A percentile compares a stretch with the other conserved stretches of the same genome.
These are phyloP conservation scores for Dictyostelium capitatum DNA, from an alignment of 78 protist species.

Conservation along the genomic window DNA sequence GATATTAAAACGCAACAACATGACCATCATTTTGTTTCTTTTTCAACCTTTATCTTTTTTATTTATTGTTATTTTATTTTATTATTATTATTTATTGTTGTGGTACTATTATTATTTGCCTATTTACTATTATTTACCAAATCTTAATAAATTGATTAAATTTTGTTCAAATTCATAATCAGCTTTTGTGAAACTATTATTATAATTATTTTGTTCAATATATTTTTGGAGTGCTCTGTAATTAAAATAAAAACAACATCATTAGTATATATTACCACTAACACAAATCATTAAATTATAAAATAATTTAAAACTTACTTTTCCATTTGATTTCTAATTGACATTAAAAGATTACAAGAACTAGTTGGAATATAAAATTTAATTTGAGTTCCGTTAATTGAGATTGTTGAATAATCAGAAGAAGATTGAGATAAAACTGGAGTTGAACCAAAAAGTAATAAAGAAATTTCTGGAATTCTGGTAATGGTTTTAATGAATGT, in stretches of 20 bases:
- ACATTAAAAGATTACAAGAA: neutral
- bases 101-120: too few species aligned
- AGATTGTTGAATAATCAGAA: neutral
- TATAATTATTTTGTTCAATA: constrained; percentile 6
- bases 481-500: constrained; percentile 22
- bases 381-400: constrained; percentile 21
- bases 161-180: constrained; percentile 23
- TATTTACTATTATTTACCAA: too few species aligned
- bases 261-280: too few species aligned
- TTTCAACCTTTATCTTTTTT: too few species aligned
- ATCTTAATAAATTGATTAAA: neutral
- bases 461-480: constrained; percentile 9
- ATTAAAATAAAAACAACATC: neutral
- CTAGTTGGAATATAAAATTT: constrained; percentile 19
- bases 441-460: constrained; percentile 21
- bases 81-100: too few species aligned
- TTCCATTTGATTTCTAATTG: constrained; percentile 24
- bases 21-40: too few species aligned
- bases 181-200: neutral
- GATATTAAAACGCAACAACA: too few species aligned
- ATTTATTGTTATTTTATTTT: too few species aligned
- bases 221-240: constrained; percentile 7
- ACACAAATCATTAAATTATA: too few species aligned
- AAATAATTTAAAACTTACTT: neutral
- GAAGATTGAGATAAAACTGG: neutral